A percentile compares a stretch with the other conserved stretches of the same genome.
Conservation (phyloP, 129 eudicot genomes). For the Lactuca sativa region DNA sequence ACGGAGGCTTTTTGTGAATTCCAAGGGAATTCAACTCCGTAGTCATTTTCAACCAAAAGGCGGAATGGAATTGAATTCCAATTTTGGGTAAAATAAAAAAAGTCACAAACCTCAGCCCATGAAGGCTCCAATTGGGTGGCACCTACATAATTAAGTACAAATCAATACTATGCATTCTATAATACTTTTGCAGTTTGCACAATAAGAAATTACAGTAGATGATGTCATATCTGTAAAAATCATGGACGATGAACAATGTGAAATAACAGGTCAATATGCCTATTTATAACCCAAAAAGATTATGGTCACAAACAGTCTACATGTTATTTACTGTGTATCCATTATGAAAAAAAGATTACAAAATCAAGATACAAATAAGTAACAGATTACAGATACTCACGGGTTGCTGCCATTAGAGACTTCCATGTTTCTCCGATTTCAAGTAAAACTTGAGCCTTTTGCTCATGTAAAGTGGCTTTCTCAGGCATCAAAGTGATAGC, state of each 20-base stretch:
- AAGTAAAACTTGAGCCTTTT: slow-evolving; percentile 84
- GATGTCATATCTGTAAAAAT: no score
- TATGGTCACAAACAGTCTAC: no score
- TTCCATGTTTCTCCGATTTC: slow-evolving; percentile 89
- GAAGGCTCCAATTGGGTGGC: slow-evolving; percentile 81
- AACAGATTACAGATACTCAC: slow-evolving; percentile 35
- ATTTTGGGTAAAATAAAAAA: neutral
- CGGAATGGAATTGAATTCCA: no score
- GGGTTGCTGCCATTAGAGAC: slow-evolving; percentile 76
- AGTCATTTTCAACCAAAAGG: no score
- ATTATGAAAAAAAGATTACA: neutral
- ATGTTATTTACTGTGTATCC: neutral
- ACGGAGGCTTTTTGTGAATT: no score
- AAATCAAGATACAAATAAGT: neutral
- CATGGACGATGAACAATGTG: no score
- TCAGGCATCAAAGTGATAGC: slow-evolving; percentile 76
- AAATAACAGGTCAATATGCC: no score
- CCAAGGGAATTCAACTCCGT: no score
- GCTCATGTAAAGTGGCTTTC: slow-evolving; percentile 72
- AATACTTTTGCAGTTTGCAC: neutral
- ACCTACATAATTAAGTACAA: slow-evolving; percentile 50
- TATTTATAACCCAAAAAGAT: no score
- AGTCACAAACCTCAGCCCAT: slow-evolving; percentile 80
- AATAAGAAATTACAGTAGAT: neutral
- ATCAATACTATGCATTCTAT: slow-evolving; percentile 1